Conservation (phyloP, 139 green algal genomes). For the Coelastrella sp. region DNA sequence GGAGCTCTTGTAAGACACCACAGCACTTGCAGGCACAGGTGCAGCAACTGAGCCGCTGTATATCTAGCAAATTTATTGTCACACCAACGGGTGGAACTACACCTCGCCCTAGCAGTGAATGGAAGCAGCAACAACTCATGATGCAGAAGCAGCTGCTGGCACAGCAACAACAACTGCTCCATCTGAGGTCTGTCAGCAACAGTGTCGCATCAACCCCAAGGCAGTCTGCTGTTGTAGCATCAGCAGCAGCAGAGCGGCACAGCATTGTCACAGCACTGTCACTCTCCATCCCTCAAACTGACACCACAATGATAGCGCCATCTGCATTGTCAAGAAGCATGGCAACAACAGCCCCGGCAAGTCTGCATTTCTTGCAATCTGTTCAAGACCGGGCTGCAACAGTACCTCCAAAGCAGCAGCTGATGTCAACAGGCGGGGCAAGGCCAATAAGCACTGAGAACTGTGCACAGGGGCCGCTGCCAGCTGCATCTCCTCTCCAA, state of each 20-base stretch:
- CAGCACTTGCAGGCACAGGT: constrained; percentile 17
- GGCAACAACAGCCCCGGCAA: no score
- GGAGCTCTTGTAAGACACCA: neutral
- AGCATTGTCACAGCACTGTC: neutral
- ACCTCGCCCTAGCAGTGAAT: neutral
- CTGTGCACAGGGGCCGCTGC: no score
- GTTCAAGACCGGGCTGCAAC: no score
- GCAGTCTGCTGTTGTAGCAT: neutral
- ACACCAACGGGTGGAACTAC: neutral
- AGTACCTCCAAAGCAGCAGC: no score
- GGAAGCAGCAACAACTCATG: constrained; percentile 27
- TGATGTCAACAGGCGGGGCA: no score
- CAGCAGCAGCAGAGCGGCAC: neutral
- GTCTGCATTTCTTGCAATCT: no score
- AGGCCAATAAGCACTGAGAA: no score
- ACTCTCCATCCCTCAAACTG: no score
- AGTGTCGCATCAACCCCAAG: constrained; percentile 2
- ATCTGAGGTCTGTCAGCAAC: neutral
- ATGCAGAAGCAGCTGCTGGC: constrained; percentile 27
- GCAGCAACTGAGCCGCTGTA: constrained; percentile 3
- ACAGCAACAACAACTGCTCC: constrained; percentile 22
- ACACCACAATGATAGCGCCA: neutral
- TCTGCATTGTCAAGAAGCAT: neutral
- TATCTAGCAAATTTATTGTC: neutral
- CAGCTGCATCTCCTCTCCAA: no score